Percentiles rank a stretch among this genome's conserved stretches.
phyloP scores from a whole-genome alignment of 495 filamentous ascomycete species.

The Entonaema liquescens region DNA sequence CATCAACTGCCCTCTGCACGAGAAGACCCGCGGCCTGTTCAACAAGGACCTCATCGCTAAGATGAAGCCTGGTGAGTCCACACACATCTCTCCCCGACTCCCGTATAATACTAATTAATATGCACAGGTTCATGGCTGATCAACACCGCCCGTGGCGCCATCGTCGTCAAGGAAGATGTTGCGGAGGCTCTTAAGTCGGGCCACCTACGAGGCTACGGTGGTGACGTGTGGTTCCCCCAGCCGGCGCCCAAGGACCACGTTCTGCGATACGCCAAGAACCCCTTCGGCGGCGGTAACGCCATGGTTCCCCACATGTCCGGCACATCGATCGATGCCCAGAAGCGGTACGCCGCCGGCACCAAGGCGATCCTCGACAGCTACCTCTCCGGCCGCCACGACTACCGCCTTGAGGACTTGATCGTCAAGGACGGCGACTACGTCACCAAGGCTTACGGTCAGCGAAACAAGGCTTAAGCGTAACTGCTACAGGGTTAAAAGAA shows the following conservation, averaged over 20 bases:
- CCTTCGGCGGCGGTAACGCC: conserved; percentile 95
- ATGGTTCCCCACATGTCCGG: conserved; percentile 99
- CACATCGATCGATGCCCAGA: conserved; percentile 96
- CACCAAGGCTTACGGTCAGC: conserved; percentile 93
- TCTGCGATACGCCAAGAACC: conserved; percentile 91
- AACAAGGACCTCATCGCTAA: conserved; percentile 99
- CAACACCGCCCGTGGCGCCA: conserved; percentile 98
- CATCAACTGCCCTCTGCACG: conserved; percentile 99
- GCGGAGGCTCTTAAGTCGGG: conserved; percentile 91
- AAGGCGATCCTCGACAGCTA: conserved; percentile 93
- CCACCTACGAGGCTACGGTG: conserved; percentile 96
- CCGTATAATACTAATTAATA: background rate
- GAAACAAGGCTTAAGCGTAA: conserved; percentile 59
- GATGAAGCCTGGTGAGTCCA: conserved; percentile 89
- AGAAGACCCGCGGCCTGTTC: conserved; percentile 95
- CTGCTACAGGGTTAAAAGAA: background rate
- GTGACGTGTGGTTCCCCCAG: conserved; percentile 86
- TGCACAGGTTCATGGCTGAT: conserved; percentile 86
- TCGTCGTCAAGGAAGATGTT: conserved; percentile 99
- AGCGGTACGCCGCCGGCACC: conserved; percentile 88
- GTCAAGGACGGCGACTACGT: conserved; percentile 92
- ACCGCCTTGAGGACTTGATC: conserved; percentile 90
- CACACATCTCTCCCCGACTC: conserved; percentile 17
- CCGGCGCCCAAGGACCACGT: conserved; percentile 94
- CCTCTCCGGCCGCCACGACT: conserved; percentile 85